These are phyloP conservation scores for Linanthus parryae DNA, from an alignment of 148 eudicot species.

Conservation along the genomic window DNA sequence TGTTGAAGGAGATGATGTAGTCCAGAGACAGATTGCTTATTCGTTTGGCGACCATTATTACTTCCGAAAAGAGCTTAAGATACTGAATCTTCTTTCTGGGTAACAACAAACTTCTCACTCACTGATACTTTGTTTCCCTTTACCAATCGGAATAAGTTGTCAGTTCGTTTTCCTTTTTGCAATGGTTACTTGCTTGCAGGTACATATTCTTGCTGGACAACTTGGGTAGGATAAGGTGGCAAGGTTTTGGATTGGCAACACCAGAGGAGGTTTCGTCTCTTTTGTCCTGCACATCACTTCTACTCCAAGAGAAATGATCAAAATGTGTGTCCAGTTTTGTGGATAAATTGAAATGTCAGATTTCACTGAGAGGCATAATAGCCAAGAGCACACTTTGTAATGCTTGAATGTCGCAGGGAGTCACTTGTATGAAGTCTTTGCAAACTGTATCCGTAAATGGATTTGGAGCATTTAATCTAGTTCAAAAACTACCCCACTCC, in stretches of 20 bases:
- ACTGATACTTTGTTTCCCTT: neutral
- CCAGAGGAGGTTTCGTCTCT: slow-evolving; percentile 69
- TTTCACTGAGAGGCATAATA: too few relatives aligned
- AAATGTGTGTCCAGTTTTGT: too few relatives aligned
- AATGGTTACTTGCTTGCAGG: slow-evolving; percentile 38
- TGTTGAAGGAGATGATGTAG: slow-evolving; percentile 25
- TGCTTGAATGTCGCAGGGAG: too few relatives aligned
- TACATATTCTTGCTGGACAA: slow-evolving; percentile 84
- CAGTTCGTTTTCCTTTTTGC: neutral
- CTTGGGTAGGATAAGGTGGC: slow-evolving; percentile 89
- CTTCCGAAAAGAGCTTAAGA: slow-evolving; percentile 86
- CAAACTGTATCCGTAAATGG: too few relatives aligned
- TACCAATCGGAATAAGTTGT: neutral
- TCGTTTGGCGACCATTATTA: slow-evolving; percentile 91
- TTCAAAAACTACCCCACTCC: too few relatives aligned
- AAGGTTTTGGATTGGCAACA: slow-evolving; percentile 70
- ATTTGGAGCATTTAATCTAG: too few relatives aligned
- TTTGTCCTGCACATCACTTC: slow-evolving; percentile 55
- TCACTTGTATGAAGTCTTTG: too few relatives aligned
- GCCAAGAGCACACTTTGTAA: too few relatives aligned
- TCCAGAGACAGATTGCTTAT: slow-evolving; percentile 69
- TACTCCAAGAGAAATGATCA: slow-evolving; percentile 52
- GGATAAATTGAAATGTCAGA: too few relatives aligned
- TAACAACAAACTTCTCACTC: slow-evolving; percentile 17
- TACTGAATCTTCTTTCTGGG: slow-evolving; percentile 91